Evolutionary conservation across 2,329 filamentous ascomycete species (phyloP), one percentile per base, ranked within the genome.

Genomic region (Metarhizium sp.): DNA sequence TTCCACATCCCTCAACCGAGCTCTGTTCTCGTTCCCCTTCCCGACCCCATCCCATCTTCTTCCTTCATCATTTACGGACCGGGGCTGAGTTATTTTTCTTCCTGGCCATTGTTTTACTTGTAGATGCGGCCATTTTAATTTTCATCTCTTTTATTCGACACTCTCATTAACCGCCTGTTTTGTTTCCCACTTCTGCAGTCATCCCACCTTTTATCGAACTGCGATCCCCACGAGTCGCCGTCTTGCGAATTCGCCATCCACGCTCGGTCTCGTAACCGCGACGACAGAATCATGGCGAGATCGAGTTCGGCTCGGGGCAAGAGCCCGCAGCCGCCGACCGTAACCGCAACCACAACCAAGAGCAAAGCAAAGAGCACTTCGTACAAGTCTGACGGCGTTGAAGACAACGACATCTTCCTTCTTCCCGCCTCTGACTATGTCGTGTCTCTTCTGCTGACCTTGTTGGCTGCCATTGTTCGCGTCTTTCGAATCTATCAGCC

Each of bases 401-500:
- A 82, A 61, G 89, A 99, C 75, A 86, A 96, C 75, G 91, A 97
- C 77, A 85, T 97, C 66, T 91, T 96, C 74, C 81, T 89, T 53
- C 84, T 99, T 25, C 90, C 92, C 40, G 74, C 80, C 56, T 86
- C 85, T 29, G 94, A 97, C 74, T 96, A 94, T 75, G 82, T 89
- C 72, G 72, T 90, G 59, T 79, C 95, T 70, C 74, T 83, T 20
- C 73, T 80, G 52, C 73, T 97, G 62, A 95, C 90, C 52, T 62
- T 91, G 18, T 64, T 96, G 60, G 89, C 88, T 52, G 80, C 87
- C 55, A 75, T 86, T 61, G 90, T 99, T 61, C 88, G 94, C 61
- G 75, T 97, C 60, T 99, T 95, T 78, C 86, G 90, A 67, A 96
- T 99, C 75, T 96, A 95, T 71, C 90, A 96, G 71, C 94, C 94